Evolutionary conservation across 2,329 filamentous ascomycete species (phyloP).

Genomic region (Aspergillus pseudoglaucus): DNA sequence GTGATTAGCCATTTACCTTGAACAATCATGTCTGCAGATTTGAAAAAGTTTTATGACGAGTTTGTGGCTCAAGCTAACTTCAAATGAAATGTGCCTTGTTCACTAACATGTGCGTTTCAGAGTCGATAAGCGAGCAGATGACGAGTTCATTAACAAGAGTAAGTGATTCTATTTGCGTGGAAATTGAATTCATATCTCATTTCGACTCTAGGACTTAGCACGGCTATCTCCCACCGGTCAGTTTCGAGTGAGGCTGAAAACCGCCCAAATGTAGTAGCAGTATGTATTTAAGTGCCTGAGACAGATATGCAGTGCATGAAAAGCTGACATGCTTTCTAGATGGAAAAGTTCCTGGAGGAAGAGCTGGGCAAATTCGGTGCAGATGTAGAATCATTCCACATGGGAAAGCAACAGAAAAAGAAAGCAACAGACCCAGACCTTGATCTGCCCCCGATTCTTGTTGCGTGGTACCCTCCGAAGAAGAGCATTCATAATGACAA

Average conservation of each 20-base stretch:
- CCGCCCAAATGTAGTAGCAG: background rate
- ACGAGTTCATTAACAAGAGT: background rate
- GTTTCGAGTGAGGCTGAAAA: background rate
- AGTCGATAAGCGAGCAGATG: background rate
- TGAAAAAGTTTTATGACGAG: background rate
- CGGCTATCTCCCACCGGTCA: background rate
- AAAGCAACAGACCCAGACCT: background rate
- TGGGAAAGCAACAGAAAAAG: background rate
- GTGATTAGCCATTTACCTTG: too few relatives aligned
- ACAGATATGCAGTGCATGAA: background rate
- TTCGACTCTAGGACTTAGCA: background rate
- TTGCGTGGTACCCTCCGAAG: slow-evolving; percentile 1
- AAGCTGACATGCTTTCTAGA: background rate
- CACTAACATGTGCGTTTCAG: background rate
- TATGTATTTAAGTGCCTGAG: background rate
- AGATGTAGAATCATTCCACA: background rate
- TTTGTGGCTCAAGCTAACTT: background rate
- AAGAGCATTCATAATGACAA: background rate
- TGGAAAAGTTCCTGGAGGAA: background rate
- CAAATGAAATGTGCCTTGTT: background rate
- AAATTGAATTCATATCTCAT: background rate
- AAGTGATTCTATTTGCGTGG: background rate
- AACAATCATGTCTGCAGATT: background rate
- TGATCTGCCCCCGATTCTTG: slow-evolving; percentile 1
- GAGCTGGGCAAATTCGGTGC: slow-evolving; percentile 13